A percentile compares a stretch with the other conserved stretches of the same genome.
Evolutionary conservation across 2,329 filamentous ascomycete genomes (phyloP).

Genomic region (Monosporascus sp.): DNA sequence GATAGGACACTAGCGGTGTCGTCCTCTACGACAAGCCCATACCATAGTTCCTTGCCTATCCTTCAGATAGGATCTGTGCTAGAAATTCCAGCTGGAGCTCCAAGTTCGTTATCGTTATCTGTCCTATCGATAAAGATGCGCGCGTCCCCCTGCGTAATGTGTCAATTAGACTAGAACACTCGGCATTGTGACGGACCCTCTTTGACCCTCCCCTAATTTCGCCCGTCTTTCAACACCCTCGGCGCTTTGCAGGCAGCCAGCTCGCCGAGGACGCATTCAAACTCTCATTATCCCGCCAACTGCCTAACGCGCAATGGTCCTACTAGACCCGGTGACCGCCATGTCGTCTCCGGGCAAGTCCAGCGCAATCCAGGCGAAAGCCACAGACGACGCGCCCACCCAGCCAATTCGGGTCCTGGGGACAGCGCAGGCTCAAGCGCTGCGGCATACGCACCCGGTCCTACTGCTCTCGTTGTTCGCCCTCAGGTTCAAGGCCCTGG

Average conservation of each 20-base stretch:
- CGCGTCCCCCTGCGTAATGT: not conserved
- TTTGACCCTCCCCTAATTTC: not conserved
- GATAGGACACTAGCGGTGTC: no score
- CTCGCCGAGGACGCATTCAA: not conserved
- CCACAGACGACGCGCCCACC: slow-evolving; percentile 24
- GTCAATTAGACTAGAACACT: not conserved
- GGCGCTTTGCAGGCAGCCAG: not conserved
- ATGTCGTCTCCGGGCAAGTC: slow-evolving; percentile 26
- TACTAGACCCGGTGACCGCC: slow-evolving; percentile 35
- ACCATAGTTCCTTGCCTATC: no score
- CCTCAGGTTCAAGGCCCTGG: slow-evolving; percentile 59
- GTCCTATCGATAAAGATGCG: not conserved
- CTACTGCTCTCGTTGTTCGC: slow-evolving; percentile 61
- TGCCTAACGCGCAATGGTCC: slow-evolving; percentile 19
- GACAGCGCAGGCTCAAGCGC: slow-evolving; percentile 36
- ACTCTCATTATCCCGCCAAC: not conserved
- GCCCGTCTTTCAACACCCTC: not conserved
- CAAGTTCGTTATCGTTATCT: not conserved
- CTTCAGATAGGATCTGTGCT: not conserved
- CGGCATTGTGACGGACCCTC: not conserved
- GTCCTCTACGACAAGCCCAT: no score
- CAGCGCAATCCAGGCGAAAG: slow-evolving; percentile 24
- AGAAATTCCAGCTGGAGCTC: not conserved
- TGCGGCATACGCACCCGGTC: slow-evolving; percentile 63
- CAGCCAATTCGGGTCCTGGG: slow-evolving; percentile 34